A percentile compares a stretch with the other conserved stretches of the same genome.
Conservation (phyloP, 2,329 filamentous ascomycete species). For the Colletotrichum sansevieriae region DNA sequence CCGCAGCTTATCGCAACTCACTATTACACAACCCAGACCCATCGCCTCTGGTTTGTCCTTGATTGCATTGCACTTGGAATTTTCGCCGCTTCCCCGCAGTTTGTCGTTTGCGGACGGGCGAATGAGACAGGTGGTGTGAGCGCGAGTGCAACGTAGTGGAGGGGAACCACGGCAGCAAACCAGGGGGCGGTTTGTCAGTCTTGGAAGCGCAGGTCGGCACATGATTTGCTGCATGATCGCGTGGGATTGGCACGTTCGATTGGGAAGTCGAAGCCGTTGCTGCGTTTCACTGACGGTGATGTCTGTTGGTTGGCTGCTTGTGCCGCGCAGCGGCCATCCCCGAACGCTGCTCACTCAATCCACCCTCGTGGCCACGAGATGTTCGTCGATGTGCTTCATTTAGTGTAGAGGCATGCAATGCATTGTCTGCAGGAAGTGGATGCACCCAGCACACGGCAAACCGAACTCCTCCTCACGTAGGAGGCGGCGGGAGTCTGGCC, state of each 20-base stretch:
- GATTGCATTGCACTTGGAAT: constrained; percentile 23
- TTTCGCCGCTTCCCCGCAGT: constrained; percentile 38
- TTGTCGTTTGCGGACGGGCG: constrained; percentile 23
- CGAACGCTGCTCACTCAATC: constrained; percentile 1
- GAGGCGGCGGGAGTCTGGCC: neutral
- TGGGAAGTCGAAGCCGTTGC: constrained; percentile 22
- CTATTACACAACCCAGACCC: neutral
- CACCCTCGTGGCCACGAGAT: constrained; percentile 13
- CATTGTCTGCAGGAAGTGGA: neutral
- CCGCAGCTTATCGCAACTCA: constrained; percentile 10
- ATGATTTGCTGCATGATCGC: constrained; percentile 23
- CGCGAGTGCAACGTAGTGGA: constrained; percentile 37
- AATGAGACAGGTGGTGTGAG: constrained; percentile 32
- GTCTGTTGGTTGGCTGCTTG: constrained; percentile 12
- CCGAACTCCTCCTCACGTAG: neutral
- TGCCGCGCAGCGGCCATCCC: constrained; percentile 11
- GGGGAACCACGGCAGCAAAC: constrained; percentile 29
- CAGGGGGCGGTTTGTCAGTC: constrained; percentile 17
- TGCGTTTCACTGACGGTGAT: constrained; percentile 12
- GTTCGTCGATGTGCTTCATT: constrained; percentile 1
- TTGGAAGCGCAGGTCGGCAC: constrained; percentile 30
- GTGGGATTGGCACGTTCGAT: constrained; percentile 25
- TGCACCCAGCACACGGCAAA: neutral
- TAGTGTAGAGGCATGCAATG: neutral
- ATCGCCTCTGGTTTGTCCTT: neutral